Evolutionary conservation across 2,329 filamentous ascomycete species (phyloP).

Genomic region (Teratosphaeriaceae sp.): DNA sequence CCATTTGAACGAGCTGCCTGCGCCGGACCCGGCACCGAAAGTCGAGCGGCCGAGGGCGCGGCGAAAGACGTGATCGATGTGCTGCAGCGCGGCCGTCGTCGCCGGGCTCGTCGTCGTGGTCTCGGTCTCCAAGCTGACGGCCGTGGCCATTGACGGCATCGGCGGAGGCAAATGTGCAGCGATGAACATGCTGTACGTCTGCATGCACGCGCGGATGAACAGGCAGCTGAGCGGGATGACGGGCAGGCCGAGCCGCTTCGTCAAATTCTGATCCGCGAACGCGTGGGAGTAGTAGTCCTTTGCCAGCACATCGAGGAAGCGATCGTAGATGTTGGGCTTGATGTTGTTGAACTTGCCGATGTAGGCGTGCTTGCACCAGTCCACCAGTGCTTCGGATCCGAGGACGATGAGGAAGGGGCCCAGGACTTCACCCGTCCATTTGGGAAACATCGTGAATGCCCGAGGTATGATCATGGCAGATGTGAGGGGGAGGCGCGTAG

Average conservation of each 20-base stretch:
- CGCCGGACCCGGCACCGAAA: constrained; percentile 46
- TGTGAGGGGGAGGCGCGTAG: constrained; percentile 39
- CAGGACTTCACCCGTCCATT: constrained; percentile 80
- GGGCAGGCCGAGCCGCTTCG: constrained; percentile 80
- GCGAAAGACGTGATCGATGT: constrained; percentile 70
- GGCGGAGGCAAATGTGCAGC: constrained; percentile 77
- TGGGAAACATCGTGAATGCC: constrained; percentile 84
- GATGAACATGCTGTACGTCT: constrained; percentile 98
- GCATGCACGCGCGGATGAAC: constrained; percentile 88
- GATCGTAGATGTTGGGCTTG: constrained; percentile 79
- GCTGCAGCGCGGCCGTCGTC: constrained; percentile 69
- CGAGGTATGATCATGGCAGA: constrained; percentile 75
- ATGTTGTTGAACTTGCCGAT: constrained; percentile 99
- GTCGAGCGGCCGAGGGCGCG: constrained; percentile 69
- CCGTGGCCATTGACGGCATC: constrained; percentile 58
- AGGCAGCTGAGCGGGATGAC: constrained; percentile 89
- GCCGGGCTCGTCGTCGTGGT: constrained; percentile 53
- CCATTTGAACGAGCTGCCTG: constrained; percentile 27
- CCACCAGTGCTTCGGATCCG: constrained; percentile 92
- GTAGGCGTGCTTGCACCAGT: constrained; percentile 95
- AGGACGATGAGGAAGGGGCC: constrained; percentile 91
- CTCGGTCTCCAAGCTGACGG: constrained; percentile 52
- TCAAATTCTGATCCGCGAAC: constrained; percentile 84
- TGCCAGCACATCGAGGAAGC: constrained; percentile 86
- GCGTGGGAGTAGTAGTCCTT: constrained; percentile 99